Conservation (phyloP, 352 stramenopile species). For the Phytopythium kandeliae region DNA sequence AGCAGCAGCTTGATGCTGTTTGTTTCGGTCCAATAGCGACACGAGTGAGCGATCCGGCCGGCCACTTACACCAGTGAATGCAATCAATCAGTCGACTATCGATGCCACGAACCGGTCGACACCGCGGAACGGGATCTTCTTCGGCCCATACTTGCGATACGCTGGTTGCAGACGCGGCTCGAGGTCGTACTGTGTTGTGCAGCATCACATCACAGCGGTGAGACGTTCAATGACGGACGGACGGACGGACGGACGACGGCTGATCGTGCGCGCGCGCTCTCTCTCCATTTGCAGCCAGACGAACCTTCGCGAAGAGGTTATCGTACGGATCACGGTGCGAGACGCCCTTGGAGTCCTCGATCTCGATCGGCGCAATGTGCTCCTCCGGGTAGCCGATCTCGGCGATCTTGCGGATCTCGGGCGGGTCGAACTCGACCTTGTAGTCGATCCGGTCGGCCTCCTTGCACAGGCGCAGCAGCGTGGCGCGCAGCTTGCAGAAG, state of each 20-base stretch:
- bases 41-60: too few relatives aligned
- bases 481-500: constrained; percentile 74
- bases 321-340: constrained; percentile 56
- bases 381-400: constrained; percentile 48
- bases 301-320: constrained; percentile 66
- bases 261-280: too few relatives aligned
- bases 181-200: constrained; percentile 39
- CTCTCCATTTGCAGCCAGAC: too few relatives aligned
- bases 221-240: too few relatives aligned
- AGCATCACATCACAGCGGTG: too few relatives aligned
- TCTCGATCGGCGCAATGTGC: constrained; percentile 59
- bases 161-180: constrained; percentile 47
- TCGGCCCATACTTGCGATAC: constrained; percentile 67
- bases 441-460: constrained; percentile 75
- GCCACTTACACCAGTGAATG: too few relatives aligned
- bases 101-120: constrained; percentile 40
- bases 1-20: constrained; percentile 63
- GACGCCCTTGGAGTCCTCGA: constrained; percentile 39
- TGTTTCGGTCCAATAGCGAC: too few relatives aligned
- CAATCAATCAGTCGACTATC: too few relatives aligned
- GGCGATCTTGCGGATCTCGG: constrained; percentile 48
- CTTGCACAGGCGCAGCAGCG: constrained; percentile 54
- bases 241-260: too few relatives aligned
- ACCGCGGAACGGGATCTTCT: constrained; percentile 68
- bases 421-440: constrained; percentile 67